Base-by-base conservation (phyloP, 257 asterid genomes). In the Striga asiatica region DNA sequence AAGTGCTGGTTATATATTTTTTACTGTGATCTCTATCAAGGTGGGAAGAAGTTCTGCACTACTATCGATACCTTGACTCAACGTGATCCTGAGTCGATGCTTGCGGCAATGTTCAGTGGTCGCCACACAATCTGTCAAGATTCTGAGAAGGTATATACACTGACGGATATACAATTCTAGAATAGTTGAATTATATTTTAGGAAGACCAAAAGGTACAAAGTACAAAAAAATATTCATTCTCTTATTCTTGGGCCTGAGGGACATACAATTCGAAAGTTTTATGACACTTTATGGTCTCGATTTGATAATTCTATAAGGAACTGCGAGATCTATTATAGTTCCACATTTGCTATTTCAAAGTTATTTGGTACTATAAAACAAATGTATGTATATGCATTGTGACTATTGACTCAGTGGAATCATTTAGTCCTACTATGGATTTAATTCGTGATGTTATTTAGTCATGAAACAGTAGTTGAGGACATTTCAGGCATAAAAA, bases 41-140 rank as follows among this genome's bases (percentile, higher is more conserved):
- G 97, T 56, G 97, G 94, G 60, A 83, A 78, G 71, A 89, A 86
- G 70, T 89, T 79, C 51, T 78, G 88, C 69, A 89, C 97, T 3
- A 89, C 96, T 14, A 58, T 74, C 47, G 96, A 81, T 75, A 85
- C 97, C 4, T 65, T 89, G 78, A 83, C 94, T 19, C 88, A 74
- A 62, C 79, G 96, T 16, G 96, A 89, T 68, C 96, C 97, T 23
- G 79, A 83, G 47, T 89, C 96, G 38, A 89, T 89, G 96, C 94
- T 89, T 60, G 89, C 94, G 6, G 97, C 94, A 21, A 89, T 89
- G 94, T 89, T 86, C 75, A 89, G 97, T 64, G 97, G 94, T 55
- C 88, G 96, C 48, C 96, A 89, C 73, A 71, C 91, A 27, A 58
- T 86, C 66, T 62, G 66, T 68, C 86, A 72, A 62, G 93, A 81